These are phyloP conservation scores for Penicillium fimorum DNA, from an alignment of 495 filamentous ascomycete genomes.

Conservation along the genomic window DNA sequence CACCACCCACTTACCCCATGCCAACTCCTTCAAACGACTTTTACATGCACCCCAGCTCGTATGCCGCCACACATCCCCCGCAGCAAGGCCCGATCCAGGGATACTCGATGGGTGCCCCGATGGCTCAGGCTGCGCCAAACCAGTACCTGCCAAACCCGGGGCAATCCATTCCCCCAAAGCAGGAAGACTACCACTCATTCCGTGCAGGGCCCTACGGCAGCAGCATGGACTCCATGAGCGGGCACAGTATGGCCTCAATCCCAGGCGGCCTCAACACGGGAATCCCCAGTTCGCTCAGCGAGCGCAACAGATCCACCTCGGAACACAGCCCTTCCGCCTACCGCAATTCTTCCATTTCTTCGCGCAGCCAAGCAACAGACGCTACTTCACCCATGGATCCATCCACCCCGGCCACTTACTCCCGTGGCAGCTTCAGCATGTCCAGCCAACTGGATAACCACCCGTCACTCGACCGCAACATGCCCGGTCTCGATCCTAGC, in stretches of 20 bases:
- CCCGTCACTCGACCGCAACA: conserved; percentile 33
- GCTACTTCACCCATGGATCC: conserved; percentile 45
- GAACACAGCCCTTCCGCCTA: conserved; percentile 45
- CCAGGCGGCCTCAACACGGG: conserved; percentile 32
- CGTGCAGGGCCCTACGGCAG: conserved; percentile 36
- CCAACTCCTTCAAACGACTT: conserved; percentile 38
- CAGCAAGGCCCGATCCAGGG: conserved; percentile 35
- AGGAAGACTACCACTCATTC: conserved; percentile 41
- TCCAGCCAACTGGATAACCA: conserved; percentile 38
- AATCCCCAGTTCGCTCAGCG: conserved; percentile 35
- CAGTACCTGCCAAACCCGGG: conserved; percentile 41
- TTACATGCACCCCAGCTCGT: conserved; percentile 38
- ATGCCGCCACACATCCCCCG: conserved; percentile 39
- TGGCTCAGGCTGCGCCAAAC: conserved; percentile 38
- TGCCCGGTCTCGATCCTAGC: conserved; percentile 37
- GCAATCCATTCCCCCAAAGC: conserved; percentile 32
- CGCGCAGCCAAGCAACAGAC: conserved; percentile 42
- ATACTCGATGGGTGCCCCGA: conserved; percentile 37
- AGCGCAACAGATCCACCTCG: conserved; percentile 43
- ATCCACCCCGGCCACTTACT: conserved; percentile 39
- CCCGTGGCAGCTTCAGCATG: conserved; percentile 42
- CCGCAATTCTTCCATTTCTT: conserved; percentile 45
- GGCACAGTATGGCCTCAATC: conserved; percentile 39
- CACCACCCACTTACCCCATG: conserved; percentile 38
- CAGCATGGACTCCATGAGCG: conserved; percentile 37